Percentiles rank a stretch among this genome's conserved stretches.
phyloP scores from a whole-genome alignment of 169 alveolate genomes.

The Perkinsus olseni region DNA sequence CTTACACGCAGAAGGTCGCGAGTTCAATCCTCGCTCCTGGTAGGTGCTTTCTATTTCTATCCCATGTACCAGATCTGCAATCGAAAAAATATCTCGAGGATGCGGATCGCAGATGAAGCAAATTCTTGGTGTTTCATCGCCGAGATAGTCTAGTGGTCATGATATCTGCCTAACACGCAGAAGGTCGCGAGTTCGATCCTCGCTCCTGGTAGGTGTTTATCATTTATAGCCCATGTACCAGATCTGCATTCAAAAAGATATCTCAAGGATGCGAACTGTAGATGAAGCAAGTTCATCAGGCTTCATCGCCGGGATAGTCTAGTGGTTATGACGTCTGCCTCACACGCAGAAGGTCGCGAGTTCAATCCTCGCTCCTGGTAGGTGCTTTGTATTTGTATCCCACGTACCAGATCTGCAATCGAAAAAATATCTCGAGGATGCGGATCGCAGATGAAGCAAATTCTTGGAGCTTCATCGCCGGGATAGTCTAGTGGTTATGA shows the following conservation, averaged over 20 bases:
- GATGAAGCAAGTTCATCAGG: too few species aligned
- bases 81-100: too few species aligned
- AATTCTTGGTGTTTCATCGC: neutral
- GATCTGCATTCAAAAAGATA: too few species aligned
- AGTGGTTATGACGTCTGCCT: slow-evolving; percentile 58
- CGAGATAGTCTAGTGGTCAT: neutral
- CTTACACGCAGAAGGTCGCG: slow-evolving; percentile 66
- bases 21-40: slow-evolving; percentile 56
- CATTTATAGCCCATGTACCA: neutral
- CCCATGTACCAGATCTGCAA: neutral
- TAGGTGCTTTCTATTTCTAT: too few species aligned
- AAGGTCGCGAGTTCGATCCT: slow-evolving; percentile 66
- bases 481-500: slow-evolving; percentile 42
- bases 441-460: neutral
- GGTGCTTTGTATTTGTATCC: neutral
- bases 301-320: slow-evolving; percentile 10
- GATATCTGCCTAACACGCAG: slow-evolving; percentile 56
- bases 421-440: neutral
- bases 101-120: neutral
- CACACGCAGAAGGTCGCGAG: slow-evolving; percentile 66
- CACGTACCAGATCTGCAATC: neutral
- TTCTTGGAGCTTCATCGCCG: too few species aligned
- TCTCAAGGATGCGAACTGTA: too few species aligned
- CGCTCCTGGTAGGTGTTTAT: slow-evolving; percentile 3
- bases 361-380: slow-evolving; percentile 47